Evolutionary conservation across 768 basidiomycete species (phyloP).

Genomic region (Sporobolomyces phaffii): DNA sequence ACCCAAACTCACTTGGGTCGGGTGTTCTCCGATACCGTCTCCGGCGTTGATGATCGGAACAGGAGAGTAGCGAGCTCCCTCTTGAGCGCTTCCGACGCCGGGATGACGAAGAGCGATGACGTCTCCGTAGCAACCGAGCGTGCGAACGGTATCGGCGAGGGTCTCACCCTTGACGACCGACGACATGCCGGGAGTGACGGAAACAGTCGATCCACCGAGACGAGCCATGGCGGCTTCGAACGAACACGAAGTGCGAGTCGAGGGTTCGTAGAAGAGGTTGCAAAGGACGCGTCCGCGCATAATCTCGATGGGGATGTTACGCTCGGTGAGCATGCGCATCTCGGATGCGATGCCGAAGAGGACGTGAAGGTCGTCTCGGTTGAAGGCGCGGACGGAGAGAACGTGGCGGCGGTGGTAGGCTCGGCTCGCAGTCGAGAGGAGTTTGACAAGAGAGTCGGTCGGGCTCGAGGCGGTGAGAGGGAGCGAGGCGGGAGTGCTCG

Average conservation of each 20-base stretch:
- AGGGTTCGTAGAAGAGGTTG: constrained; percentile 92
- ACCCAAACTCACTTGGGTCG: constrained; percentile 64
- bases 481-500: constrained; percentile 2
- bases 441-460: constrained; percentile 18
- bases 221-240: constrained; percentile 99
- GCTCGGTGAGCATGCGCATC: constrained; percentile 92
- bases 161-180: constrained; percentile 92
- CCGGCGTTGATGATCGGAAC: constrained; percentile 95
- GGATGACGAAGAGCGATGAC: constrained; percentile 93
- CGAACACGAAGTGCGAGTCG: constrained; percentile 87
- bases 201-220: constrained; percentile 90
- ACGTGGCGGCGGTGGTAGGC: constrained; percentile 91
- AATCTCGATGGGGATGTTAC: constrained; percentile 78
- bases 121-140: constrained; percentile 89
- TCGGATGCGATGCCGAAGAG: constrained; percentile 92
- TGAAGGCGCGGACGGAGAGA: constrained; percentile 88
- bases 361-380: constrained; percentile 78
- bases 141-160: constrained; percentile 84
- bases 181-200: constrained; percentile 69
- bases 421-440: constrained; percentile 50
- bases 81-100: constrained; percentile 83
- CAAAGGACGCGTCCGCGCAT: constrained; percentile 85
- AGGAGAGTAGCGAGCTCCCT: constrained; percentile 92
- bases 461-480: constrained; percentile 2
- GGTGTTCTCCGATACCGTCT: constrained; percentile 95